Base-by-base conservation (phyloP, 2,329 filamentous ascomycete genomes). In the Penicillium polonicum region DNA sequence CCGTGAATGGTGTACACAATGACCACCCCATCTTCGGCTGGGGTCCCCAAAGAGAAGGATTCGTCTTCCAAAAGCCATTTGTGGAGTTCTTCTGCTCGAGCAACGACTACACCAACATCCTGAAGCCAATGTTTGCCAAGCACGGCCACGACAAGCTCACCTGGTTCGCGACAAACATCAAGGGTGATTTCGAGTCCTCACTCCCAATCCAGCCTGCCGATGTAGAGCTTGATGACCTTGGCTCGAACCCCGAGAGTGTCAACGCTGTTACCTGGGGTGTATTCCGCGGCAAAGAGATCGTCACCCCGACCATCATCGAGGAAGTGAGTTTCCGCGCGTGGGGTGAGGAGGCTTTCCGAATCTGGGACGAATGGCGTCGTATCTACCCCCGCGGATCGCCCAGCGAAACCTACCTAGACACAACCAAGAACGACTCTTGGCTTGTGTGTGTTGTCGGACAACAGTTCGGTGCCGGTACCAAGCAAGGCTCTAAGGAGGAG, bases 201-300 rank as follows among this genome's bases (percentile, higher is more conserved):
- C 67, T 72, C 13, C 67, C 73, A 31, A 50, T 58, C 17, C 61
- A 68, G 25, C 53, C 69, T 36, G 55, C 70, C 42, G 61, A 72
- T 56, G 54, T 66, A n/a, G 65, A 73, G 49, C 57, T 68, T 31
- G 74, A 79, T 15, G 64, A 71, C 43, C 65, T 68, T 7, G 49
- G 60, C 21, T 48, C 64, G 19, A 72, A 71, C 60, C 63, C 72
- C 73, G 67, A 75, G 76, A 87, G 84, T 67, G 93, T 95, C 31
- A 97, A 97, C 70, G 92, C 93, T 0, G 94, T 99, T 2, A 99
- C 94, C 0, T 97, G 93, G 93, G 93, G 93, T 51, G 91, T 92
- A 0, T 97, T 97, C 76, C 89, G 90, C 0, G 91, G 91, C 42
- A 97, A 97, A 77, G 93, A 97, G 75, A 97, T 97, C 70, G 85